Base-by-base conservation (phyloP, 2,329 filamentous ascomycete genomes). In the Corynespora cassiicola region DNA sequence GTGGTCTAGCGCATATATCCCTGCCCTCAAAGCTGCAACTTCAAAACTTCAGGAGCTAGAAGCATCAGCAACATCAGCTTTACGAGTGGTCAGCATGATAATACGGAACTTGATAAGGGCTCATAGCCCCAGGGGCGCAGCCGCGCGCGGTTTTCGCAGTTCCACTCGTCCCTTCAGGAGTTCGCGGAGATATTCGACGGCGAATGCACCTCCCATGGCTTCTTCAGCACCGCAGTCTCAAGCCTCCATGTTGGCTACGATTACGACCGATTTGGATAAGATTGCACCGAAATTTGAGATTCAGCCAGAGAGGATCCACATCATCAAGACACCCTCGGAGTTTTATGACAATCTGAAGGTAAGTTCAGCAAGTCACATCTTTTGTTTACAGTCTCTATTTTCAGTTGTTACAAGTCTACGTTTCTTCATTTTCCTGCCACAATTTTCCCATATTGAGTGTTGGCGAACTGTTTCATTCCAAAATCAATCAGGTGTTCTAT, bases 261-360 rank as follows among this genome's bases (percentile, higher is more conserved):
- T 88, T 37, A 85, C 81, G 9, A 75, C 76, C 27, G 91, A 99
- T 67, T 74, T 99, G 45, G 94, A 99, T 67, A 86, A 80, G 55
- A 82, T 97, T 50, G 87, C 91, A 3, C 94, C 94, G n/a, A 86
- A 88, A 28, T 96, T 99, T 56, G 88, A 91, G 63, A 77, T 99
- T 17, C 75, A 84, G 17, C 88, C 90, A 2, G 88, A 88, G 5
- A 83, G 92, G 42, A 87, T 99, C 32, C 77, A 80, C 8, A 86
- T 99, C 14, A 70, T 99, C 9, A 80, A 84, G 54, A 86, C 87
- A 2, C 94, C 94, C 0, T 71, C 81, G n/a, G 88, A 92, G 36
- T 99, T 99, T 65, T 99, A 96, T 69, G 84, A 87, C 54, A 89
- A 86, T 6, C 75, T 99, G 42, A 96, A 96, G 83, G 89, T 90